Conservation (phyloP, 2,329 filamentous ascomycete species). For the Penicillium decumbens region DNA sequence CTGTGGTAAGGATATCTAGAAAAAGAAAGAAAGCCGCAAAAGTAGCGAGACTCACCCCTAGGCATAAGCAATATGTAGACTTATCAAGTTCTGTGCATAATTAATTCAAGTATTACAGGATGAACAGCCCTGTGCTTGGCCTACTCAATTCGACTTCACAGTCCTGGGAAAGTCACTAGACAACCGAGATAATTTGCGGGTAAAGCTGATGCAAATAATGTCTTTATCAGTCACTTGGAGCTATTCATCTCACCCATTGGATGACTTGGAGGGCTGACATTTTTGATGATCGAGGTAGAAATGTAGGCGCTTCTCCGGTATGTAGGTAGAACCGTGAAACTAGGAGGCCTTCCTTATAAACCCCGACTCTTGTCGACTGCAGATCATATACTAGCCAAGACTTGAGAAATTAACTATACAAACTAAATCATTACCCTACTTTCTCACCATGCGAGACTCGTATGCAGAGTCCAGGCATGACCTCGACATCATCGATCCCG, state of each 20-base stretch:
- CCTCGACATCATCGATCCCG: background rate
- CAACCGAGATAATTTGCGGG: background rate
- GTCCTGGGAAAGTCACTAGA: background rate
- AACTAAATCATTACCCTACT: background rate
- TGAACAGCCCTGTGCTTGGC: background rate
- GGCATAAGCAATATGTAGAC: too few species aligned
- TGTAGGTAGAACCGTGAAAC: constrained; percentile 6
- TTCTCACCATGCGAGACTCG: constrained; percentile 3
- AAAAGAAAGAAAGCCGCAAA: too few species aligned
- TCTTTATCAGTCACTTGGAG: background rate
- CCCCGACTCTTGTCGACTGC: background rate
- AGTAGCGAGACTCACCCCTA: too few species aligned
- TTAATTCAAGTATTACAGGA: background rate
- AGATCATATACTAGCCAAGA: background rate
- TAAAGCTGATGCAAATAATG: background rate
- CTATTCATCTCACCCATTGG: constrained; percentile 4
- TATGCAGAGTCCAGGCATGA: constrained; percentile 7
- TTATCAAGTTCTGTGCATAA: background rate
- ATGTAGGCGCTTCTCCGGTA: constrained; percentile 15
- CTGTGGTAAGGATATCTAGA: too few species aligned
- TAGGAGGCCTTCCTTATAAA: constrained; percentile 5
- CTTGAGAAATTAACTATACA: too few species aligned
- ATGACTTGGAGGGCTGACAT: constrained; percentile 5
- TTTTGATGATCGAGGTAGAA: constrained; percentile 12
- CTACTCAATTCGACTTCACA: background rate